Evolutionary conservation across 2,329 filamentous ascomycete species (phyloP).

Genomic region (Cladosporium sp.): DNA sequence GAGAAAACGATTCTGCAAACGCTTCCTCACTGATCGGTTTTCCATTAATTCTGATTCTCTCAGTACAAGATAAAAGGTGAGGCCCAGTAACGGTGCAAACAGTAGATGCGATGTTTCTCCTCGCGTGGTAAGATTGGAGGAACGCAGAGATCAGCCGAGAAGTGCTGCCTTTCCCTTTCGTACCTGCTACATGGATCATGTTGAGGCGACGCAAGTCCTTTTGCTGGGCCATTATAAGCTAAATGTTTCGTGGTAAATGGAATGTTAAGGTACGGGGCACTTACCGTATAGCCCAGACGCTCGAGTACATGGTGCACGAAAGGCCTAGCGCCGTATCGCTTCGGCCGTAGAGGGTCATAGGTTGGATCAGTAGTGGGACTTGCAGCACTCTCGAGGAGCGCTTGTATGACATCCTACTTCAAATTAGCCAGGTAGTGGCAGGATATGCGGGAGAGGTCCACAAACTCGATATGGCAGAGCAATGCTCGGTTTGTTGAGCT

Average conservation of each 20-base stretch:
- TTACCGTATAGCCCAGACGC: not conserved
- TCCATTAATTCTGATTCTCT: slow-evolving; percentile 77
- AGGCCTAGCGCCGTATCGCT: not conserved
- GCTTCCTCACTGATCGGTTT: slow-evolving; percentile 55
- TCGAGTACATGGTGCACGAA: not conserved
- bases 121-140: not conserved
- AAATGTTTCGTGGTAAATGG: not conserved
- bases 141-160: slow-evolving; percentile 58
- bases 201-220: slow-evolving; percentile 54
- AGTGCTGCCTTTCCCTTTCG: slow-evolving; percentile 89
- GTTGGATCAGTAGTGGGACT: not conserved
- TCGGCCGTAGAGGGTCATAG: not conserved
- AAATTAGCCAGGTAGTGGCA: too few relatives aligned
- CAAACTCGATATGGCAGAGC: too few relatives aligned
- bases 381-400: too few relatives aligned
- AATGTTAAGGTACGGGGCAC: not conserved
- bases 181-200: slow-evolving; percentile 79
- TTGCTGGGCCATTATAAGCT: slow-evolving; percentile 39
- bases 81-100: slow-evolving; percentile 51
- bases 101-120: not conserved
- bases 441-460: too few relatives aligned
- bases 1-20: not conserved
- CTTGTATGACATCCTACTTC: too few relatives aligned
- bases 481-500: too few relatives aligned
- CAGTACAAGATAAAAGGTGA: slow-evolving; percentile 73